phyloP scores from a whole-genome alignment of 2,329 filamentous ascomycete species.

The Westerdykella aurantiaca region DNA sequence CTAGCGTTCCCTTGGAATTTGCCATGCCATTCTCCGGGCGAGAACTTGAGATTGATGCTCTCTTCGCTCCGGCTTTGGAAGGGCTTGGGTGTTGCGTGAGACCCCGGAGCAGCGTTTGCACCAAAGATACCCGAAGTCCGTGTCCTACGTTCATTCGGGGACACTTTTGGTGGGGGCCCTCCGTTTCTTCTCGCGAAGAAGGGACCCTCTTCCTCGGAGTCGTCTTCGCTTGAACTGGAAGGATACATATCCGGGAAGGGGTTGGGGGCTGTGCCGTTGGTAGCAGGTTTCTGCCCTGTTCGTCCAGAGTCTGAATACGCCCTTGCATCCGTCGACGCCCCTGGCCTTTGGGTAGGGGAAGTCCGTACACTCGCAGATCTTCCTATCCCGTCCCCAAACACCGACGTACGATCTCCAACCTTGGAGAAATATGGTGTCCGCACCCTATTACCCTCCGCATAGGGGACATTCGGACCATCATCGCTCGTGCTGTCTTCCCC shows the following conservation, averaged over 20 bases:
- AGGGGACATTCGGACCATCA: slow-evolving; percentile 37
- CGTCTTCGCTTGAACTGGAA: slow-evolving; percentile 24
- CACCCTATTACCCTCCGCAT: slow-evolving; percentile 43
- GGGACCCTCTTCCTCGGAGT: slow-evolving; percentile 20
- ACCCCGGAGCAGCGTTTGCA: slow-evolving; percentile 14
- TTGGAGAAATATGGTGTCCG: slow-evolving; percentile 51
- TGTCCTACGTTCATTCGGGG: slow-evolving; percentile 12
- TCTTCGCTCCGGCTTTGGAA: slow-evolving; percentile 45
- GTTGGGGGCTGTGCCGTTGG: slow-evolving; percentile 8
- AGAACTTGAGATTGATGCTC: slow-evolving; percentile 47
- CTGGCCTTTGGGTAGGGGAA: slow-evolving; percentile 35
- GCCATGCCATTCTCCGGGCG: slow-evolving; percentile 43
- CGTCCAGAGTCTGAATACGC: slow-evolving; percentile 30
- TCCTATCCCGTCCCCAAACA: slow-evolving; percentile 47
- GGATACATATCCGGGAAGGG: slow-evolving; percentile 27
- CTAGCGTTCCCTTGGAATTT: slow-evolving; percentile 41
- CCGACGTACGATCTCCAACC: slow-evolving; percentile 53
- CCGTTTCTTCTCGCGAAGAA: slow-evolving; percentile 2
- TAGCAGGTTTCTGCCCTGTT: slow-evolving; percentile 22
- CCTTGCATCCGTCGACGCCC: slow-evolving; percentile 18
- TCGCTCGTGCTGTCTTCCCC: slow-evolving; percentile 19
- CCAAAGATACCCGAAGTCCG: slow-evolving; percentile 13
- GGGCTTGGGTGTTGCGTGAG: slow-evolving; percentile 14
- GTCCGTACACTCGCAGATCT: slow-evolving; percentile 51
- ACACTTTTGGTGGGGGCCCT: slow-evolving; percentile 4